Base-by-base conservation (phyloP, 2,329 filamentous ascomycete species). In the Polychaeton citri region DNA sequence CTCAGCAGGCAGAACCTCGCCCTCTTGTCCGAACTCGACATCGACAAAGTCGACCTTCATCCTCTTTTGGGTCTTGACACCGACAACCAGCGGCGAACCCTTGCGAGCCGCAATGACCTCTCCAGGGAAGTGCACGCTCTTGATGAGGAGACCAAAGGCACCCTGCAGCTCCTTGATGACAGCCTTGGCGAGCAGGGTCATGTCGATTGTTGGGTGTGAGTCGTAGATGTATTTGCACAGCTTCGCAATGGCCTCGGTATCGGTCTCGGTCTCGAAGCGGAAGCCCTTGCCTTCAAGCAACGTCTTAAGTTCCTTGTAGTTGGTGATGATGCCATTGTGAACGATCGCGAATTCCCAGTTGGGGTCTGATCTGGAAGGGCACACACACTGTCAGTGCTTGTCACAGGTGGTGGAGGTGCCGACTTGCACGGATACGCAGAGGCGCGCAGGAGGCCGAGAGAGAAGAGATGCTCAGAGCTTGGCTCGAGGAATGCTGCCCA, bases 1-100 rank as follows among this genome's bases (percentile, higher is more conserved):
- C 74, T 98, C 90, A 36, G 90, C 90, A 24, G 90, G 80, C 43
- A 98, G 80, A 48, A 81, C 74, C 48, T 69, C 71, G 54, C 79
- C 78, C 52, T 94, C 85, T 54, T 94, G 86, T 35, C 81, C 81
- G 62, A 88, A 96, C 68, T 98, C 90, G 43, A 98, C 90, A 60
- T 98, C 90, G 59, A 98, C 90, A 56, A 98, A 98, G 68, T 98
- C 90, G 44, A 98, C 90, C 80, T 96, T 98, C 90, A 98, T 96
- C 69, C 93, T 93, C 72, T 82, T 92, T 65, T 86, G 74, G 38
- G 90, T 96, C 68, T 86, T 83, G 59, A 98, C 90, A 66, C 90
- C 90, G 52, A 98, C 85, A 45, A 98, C 90, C 42, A 98, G 75
- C 30, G 90, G 90, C 43, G 90, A 98, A 66, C 90, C 90, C 76